Evolutionary conservation across 2,329 filamentous ascomycete species (phyloP).

Genomic region (Fusarium sp.): DNA sequence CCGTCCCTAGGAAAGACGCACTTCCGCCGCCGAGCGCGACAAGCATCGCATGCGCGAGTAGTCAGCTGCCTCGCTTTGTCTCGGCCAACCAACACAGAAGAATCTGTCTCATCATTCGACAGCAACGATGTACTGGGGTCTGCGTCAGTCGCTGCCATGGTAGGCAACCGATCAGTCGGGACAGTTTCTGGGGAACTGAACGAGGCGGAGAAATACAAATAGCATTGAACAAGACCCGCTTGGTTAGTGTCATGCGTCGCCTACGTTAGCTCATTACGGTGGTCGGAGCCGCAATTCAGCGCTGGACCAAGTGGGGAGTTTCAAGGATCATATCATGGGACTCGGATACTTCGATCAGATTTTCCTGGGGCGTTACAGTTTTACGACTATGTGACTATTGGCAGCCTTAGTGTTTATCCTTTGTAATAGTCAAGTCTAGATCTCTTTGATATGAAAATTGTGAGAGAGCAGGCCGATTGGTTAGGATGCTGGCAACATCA

Average conservation of each 20-base stretch:
- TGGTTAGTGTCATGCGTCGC: not conserved
- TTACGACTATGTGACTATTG: no score
- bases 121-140: conserved; percentile 1
- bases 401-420: no score
- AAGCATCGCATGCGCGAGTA: not conserved
- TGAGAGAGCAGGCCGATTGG: no score
- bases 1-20: conserved; percentile 1
- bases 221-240: no score
- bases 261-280: no score
- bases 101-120: not conserved
- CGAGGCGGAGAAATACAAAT: conserved; percentile 12
- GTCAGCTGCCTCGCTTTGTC: not conserved
- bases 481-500: no score
- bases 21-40: conserved; percentile 14
- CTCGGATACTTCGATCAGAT: no score
- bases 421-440: no score
- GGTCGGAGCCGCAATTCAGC: conserved; percentile 6
- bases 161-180: not conserved
- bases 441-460: no score
- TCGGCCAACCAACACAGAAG: not conserved
- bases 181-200: not conserved
- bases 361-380: no score
- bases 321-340: no score
- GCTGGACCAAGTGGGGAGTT: not conserved
- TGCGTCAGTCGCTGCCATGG: not conserved